Conservation (phyloP, 169 alveolate species). For the Babesia ovata region DNA sequence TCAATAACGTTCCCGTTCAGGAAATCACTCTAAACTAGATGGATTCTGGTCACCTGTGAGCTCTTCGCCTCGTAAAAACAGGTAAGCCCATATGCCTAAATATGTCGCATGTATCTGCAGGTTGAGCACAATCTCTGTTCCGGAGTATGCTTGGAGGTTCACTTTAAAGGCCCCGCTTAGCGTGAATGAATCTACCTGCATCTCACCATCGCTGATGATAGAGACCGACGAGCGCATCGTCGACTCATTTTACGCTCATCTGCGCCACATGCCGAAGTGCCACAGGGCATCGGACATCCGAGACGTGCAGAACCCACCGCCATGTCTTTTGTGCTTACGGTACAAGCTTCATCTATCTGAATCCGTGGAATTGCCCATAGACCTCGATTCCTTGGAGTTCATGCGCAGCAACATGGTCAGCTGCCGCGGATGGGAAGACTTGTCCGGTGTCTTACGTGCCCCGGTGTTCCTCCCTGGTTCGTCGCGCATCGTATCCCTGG, state of each 20-base stretch:
- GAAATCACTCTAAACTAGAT: neutral
- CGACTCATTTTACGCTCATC: conserved; percentile 10
- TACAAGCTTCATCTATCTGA: neutral
- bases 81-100: neutral
- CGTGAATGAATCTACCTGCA: neutral
- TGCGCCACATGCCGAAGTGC: conserved; percentile 14
- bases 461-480: conserved; percentile 10
- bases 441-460: conserved; percentile 1
- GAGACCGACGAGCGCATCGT: conserved; percentile 10
- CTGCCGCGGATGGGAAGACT: conserved; percentile 19
- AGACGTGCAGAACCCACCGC: neutral
- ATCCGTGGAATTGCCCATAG: conserved; percentile 6
- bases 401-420: conserved; percentile 8
- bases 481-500: conserved; percentile 26
- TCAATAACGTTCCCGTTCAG: neutral
- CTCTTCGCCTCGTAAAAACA: neutral
- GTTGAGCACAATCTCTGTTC: conserved; percentile 5
- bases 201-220: neutral
- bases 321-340: conserved; percentile 2
- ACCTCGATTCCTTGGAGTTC: conserved; percentile 5
- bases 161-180: neutral
- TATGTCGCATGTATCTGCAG: neutral
- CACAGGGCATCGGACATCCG: neutral
- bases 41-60: conserved; percentile 31
- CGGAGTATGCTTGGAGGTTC: conserved; percentile 36